These are phyloP conservation scores for Backusella mclennaniae DNA, from an alignment of 192 early-diverging fungal species.

Conservation along the genomic window DNA sequence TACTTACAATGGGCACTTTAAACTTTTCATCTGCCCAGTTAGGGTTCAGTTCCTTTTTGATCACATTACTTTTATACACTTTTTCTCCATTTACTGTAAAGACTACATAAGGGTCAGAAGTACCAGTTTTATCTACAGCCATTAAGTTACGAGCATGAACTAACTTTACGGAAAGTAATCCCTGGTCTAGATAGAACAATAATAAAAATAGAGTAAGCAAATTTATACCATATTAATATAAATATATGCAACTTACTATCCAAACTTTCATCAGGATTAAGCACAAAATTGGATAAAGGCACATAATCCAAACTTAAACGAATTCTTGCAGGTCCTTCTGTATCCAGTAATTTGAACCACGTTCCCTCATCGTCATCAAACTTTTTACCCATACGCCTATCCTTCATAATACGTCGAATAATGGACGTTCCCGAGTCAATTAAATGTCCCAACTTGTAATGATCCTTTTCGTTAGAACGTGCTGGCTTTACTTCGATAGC, in stretches of 20 bases:
- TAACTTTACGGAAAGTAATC: slow-evolving; percentile 26
- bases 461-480: slow-evolving; percentile 16
- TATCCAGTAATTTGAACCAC: slow-evolving; percentile 20
- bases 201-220: background rate
- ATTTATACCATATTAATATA: background rate
- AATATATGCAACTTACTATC: slow-evolving; percentile 29
- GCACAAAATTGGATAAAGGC: slow-evolving; percentile 18
- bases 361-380: slow-evolving; percentile 9
- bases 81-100: slow-evolving; percentile 59
- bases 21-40: slow-evolving; percentile 34
- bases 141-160: slow-evolving; percentile 25
- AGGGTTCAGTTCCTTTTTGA: slow-evolving; percentile 66
- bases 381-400: background rate
- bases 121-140: slow-evolving; percentile 45
- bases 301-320: slow-evolving; percentile 20
- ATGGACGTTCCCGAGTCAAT: slow-evolving; percentile 18
- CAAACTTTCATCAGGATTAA: slow-evolving; percentile 33
- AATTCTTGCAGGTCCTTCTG: slow-evolving; percentile 12
- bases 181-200: slow-evolving; percentile 32
- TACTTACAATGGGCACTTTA: slow-evolving; percentile 25
- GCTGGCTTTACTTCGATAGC: slow-evolving; percentile 25
- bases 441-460: slow-evolving; percentile 18
- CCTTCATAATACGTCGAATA: slow-evolving; percentile 14
- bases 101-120: slow-evolving; percentile 63
- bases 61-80: slow-evolving; percentile 54